Evolutionary conservation across 2,329 filamentous ascomycete species (phyloP).

Genomic region (Ophiobolus disseminans): DNA sequence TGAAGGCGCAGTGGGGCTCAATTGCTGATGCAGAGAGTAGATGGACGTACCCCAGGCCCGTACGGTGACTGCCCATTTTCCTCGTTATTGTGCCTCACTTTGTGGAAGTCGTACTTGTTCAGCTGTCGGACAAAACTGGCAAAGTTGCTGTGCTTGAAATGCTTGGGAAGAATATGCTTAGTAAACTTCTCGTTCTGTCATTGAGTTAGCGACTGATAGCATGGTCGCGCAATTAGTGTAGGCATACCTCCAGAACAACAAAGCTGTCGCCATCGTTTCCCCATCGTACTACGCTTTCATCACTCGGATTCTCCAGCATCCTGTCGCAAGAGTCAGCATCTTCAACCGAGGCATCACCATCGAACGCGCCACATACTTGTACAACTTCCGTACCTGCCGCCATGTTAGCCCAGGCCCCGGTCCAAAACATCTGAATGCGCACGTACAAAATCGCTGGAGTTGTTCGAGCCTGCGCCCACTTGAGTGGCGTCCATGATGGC

Average conservation of each 20-base stretch:
- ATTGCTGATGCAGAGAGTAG: neutral
- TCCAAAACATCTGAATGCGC: slow-evolving; percentile 3
- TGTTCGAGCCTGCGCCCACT: slow-evolving; percentile 65
- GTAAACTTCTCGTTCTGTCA: slow-evolving; percentile 95
- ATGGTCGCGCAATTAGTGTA: slow-evolving; percentile 1
- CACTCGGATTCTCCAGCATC: slow-evolving; percentile 95
- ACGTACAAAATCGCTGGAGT: slow-evolving; percentile 95
- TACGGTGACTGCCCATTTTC: slow-evolving; percentile 83
- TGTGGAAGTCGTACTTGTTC: slow-evolving; percentile 99
- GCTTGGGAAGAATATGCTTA: slow-evolving; percentile 93
- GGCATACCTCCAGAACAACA: slow-evolving; percentile 87
- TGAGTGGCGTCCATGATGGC: slow-evolving; percentile 43
- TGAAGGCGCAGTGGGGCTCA: neutral
- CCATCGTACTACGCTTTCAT: slow-evolving; percentile 93
- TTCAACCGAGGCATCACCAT: neutral
- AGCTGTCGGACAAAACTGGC: slow-evolving; percentile 94
- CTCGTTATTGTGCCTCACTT: slow-evolving; percentile 90
- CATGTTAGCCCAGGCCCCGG: slow-evolving; percentile 24
- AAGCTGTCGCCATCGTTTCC: slow-evolving; percentile 94
- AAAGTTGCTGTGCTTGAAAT: slow-evolving; percentile 99
- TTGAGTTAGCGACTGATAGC: slow-evolving; percentile 19
- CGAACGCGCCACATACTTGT: slow-evolving; percentile 72
- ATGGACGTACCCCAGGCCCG: slow-evolving; percentile 70
- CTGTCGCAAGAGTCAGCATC: slow-evolving; percentile 57
- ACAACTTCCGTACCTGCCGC: slow-evolving; percentile 89